Conservation (phyloP, 768 basidiomycete species). For the Psilocybe sp. region DNA sequence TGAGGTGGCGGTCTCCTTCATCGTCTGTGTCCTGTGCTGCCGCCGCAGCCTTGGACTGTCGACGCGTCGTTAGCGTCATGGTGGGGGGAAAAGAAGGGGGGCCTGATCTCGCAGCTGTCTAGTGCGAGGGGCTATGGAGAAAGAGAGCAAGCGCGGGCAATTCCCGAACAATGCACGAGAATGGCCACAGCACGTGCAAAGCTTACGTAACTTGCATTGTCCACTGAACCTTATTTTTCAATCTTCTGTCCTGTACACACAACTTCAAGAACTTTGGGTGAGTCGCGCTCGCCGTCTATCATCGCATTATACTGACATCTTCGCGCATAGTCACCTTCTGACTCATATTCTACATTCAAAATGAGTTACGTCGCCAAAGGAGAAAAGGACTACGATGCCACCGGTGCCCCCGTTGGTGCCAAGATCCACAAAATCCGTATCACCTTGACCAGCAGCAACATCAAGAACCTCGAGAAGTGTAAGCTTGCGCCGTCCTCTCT, state of each 20-base stretch:
- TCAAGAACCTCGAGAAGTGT: constrained; percentile 99
- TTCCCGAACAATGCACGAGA: constrained; percentile 14
- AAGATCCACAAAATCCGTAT: constrained; percentile 99
- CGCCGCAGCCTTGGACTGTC: constrained; percentile 56
- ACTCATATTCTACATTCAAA: constrained; percentile 52
- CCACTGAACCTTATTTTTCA: constrained; percentile 36
- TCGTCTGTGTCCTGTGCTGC: constrained; percentile 30
- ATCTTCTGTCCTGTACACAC: constrained; percentile 31
- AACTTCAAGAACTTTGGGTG: constrained; percentile 45
- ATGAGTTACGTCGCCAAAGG: constrained; percentile 99
- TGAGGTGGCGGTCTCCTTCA: constrained; percentile 34
- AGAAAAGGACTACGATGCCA: constrained; percentile 96
- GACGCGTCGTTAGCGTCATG: constrained; percentile 50
- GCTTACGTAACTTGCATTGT: constrained; percentile 28
- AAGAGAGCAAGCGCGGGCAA: constrained; percentile 4
- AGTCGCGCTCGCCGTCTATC: constrained; percentile 16
- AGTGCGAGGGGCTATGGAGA: constrained; percentile 31
- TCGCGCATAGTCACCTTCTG: constrained; percentile 70
- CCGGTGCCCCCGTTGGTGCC: constrained; percentile 78
- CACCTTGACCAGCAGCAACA: constrained; percentile 96
- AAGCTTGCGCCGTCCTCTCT: constrained; percentile 20
- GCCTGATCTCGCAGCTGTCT: constrained; percentile 29
- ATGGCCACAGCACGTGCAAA: constrained; percentile 23
- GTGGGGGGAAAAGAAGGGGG: constrained; percentile 8
- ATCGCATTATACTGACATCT: constrained; percentile 4